These are phyloP conservation scores for Solanum bulbocastanum DNA, from an alignment of 257 asterid species.

Conservation along the genomic window DNA sequence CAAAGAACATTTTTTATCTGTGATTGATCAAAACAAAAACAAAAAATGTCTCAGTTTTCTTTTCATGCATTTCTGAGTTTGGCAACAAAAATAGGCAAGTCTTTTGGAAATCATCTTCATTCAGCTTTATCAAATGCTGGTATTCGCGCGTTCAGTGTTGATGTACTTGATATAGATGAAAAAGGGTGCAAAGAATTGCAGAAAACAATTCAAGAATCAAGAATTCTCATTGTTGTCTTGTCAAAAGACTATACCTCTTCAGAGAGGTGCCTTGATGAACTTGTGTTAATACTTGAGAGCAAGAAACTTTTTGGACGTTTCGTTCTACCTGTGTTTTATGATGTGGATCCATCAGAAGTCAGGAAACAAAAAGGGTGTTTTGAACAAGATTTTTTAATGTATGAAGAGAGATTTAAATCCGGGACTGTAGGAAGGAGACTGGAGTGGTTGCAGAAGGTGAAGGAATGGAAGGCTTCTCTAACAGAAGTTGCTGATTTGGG, in stretches of 20 bases:
- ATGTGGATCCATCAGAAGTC: constrained; percentile 5
- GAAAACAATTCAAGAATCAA: background rate
- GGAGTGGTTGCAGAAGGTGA: background rate
- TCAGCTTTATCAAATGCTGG: constrained; percentile 1
- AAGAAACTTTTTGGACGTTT: background rate
- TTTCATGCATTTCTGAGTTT: background rate
- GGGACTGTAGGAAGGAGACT: background rate
- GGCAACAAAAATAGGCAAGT: background rate
- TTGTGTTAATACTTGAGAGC: background rate
- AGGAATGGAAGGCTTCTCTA: constrained; percentile 2
- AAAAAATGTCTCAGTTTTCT: background rate
- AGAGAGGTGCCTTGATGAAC: constrained; percentile 7
- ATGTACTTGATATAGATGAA: constrained; percentile 4
- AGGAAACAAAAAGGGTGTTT: background rate
- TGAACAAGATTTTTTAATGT: background rate
- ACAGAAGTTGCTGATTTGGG: constrained; percentile 9
- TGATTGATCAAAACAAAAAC: background rate
- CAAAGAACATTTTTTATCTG: background rate
- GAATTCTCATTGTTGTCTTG: background rate
- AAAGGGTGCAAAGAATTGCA: background rate
- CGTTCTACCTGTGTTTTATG: constrained; percentile 9
- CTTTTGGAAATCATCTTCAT: background rate
- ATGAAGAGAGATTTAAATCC: background rate
- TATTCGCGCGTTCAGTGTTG: background rate
- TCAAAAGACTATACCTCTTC: constrained; percentile 3